Base-by-base conservation (phyloP, 805 yeast genomes). In the Candida ficus region DNA sequence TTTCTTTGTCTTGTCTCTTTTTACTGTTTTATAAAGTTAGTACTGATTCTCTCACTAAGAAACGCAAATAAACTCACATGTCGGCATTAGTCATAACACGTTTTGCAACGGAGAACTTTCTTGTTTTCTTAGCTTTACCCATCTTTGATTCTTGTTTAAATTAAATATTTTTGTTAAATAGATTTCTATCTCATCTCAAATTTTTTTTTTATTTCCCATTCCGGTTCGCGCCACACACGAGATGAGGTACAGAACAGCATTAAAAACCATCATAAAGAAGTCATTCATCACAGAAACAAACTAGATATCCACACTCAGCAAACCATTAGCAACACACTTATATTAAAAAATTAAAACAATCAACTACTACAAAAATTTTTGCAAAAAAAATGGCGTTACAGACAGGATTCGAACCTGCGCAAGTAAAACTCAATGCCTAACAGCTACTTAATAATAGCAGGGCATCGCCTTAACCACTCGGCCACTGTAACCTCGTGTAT, bases 381-480 rank as follows among this genome's bases (percentile, higher is more conserved):
- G n/a, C n/a, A 62, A 74, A 76, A 76, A 70, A 75, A 68, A 68
- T 63, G 60, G 53, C 95, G 96, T 84, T 85, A 87, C 95, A 83
- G 95, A 86, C 95, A 87, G 95, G 96, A 87, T 87, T 87, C 96
- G 96, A 87, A 87, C 96, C 95, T 87, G 95, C 95, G 96, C 80
- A 77, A 83, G 87, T 79, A 81, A 71, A 81, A 78, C 87, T 83
- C 86, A 81, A 79, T 78, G 85, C 87, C 88, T 80, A 67, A 64
- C 73, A 71, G 71, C 77, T 71, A 52, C 61, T n/a, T n/a, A n/a
- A 50, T 51, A 57, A 69, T 79, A 81, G 88, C 87, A 81, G 89
- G 87, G 88, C 80, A 79, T 78, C 89, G 85, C 88, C 88, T 81
- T 81, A 81, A 81, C 88, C 89, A 80, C 89, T 81, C 88, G 87